Evolutionary conservation across 2,329 filamentous ascomycete genomes (phyloP).

Genomic region (Teratosphaeria nubilosa): DNA sequence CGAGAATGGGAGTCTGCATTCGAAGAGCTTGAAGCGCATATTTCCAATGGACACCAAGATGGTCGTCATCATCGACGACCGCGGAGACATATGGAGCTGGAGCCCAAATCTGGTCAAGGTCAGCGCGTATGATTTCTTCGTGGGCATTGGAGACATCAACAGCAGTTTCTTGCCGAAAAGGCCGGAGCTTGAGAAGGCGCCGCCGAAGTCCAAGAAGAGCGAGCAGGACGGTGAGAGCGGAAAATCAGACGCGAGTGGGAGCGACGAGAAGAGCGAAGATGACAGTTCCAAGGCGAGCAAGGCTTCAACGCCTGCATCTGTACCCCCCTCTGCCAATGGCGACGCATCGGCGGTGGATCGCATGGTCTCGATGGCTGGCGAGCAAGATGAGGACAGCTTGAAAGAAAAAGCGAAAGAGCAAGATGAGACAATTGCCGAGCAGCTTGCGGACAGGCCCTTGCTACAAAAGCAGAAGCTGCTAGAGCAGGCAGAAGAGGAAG

Average conservation of each 20-base stretch:
- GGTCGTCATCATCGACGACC: constrained; percentile 97
- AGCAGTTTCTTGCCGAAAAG: constrained; percentile 88
- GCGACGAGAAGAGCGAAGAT: constrained; percentile 4
- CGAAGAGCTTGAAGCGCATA: constrained; percentile 79
- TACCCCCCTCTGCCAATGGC: constrained; percentile 23
- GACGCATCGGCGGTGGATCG: constrained; percentile 58
- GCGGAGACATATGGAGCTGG: constrained; percentile 94
- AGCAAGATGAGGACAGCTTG: constrained; percentile 56
- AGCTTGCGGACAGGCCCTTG: constrained; percentile 78
- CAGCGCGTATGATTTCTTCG: constrained; percentile 92
- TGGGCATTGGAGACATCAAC: constrained; percentile 97
- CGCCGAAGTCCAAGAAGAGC: constrained; percentile 12
- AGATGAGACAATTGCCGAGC: constrained; percentile 75
- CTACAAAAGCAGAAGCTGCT: constrained; percentile 87
- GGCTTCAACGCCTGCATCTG: constrained; percentile 3
- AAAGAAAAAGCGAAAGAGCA: constrained; percentile 75
- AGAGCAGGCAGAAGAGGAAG: constrained; percentile 53
- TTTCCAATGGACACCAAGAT: constrained; percentile 98
- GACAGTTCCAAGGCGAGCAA: constrained; percentile 5
- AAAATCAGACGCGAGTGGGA: constrained; percentile 6
- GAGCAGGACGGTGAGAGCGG: neutral
- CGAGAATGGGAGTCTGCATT: constrained; percentile 86
- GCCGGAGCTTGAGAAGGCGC: constrained; percentile 30
- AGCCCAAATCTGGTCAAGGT: constrained; percentile 90
- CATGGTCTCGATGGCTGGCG: constrained; percentile 63